A percentile compares a stretch with the other conserved stretches of the same genome.
Conservation (phyloP, 805 yeast species). For the Candida andamanensis region DNA sequence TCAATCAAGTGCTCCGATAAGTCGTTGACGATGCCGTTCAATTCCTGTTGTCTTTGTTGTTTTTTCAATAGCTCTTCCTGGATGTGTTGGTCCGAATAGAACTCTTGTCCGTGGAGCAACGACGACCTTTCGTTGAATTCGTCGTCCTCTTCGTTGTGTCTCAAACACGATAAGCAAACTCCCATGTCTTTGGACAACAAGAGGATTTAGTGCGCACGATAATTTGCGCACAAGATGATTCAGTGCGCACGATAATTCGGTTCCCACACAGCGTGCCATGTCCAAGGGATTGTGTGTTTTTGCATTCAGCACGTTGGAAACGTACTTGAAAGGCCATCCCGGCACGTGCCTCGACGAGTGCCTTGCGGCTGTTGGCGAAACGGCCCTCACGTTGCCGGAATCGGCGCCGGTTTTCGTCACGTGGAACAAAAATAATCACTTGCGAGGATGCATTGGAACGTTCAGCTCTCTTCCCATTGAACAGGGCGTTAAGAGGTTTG, state of each 20-base stretch:
- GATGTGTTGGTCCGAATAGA: conserved; percentile 26
- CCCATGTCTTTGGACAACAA: too few relatives aligned
- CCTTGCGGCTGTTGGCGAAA: too few relatives aligned
- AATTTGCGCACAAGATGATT: too few relatives aligned
- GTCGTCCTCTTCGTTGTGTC: conserved; percentile 32
- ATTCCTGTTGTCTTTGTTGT: conserved; percentile 44
- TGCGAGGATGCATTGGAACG: conserved; percentile 95
- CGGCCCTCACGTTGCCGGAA: conserved; percentile 12
- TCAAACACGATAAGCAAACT: conserved; percentile 43
- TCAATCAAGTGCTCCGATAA: conserved; percentile 31
- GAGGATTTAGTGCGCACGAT: too few relatives aligned
- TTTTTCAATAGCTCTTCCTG: conserved; percentile 35
- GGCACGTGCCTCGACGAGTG: too few relatives aligned
- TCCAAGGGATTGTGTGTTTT: conserved; percentile 32
- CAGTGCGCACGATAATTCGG: too few relatives aligned
- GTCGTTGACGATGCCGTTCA: conserved; percentile 44
- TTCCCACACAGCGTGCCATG: conserved; percentile 15
- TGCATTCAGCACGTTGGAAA: conserved; percentile 34
- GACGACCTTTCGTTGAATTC: conserved; percentile 38
- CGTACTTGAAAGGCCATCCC: too few relatives aligned
- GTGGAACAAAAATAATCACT: conserved; percentile 55
- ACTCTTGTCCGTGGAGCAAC: conserved; percentile 21
- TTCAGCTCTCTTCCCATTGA: conserved; percentile 51
- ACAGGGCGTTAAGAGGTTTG: conserved; percentile 55
- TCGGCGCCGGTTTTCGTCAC: conserved; percentile 76